Base-by-base conservation (phyloP, 139 green algal species). In the Micractinium sp. region DNA sequence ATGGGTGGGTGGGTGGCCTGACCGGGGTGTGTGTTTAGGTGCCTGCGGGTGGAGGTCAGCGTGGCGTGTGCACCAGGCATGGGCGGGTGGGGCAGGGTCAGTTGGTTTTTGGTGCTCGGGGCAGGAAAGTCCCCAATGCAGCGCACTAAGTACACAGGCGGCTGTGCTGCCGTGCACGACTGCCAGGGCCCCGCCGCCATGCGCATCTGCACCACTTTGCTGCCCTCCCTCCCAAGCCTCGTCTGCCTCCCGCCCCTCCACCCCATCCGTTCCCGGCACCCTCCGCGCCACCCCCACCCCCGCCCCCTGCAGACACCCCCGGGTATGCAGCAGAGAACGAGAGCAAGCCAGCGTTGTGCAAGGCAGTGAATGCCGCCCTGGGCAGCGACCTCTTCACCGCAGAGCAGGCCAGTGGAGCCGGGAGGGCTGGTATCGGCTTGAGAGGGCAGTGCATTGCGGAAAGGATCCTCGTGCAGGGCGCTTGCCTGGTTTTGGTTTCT, bases 281-380 rank as follows among this genome's bases (percentile, higher is more conserved):
- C 20, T 12, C 4, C 63, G 63, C 63, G n/a, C n/a, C n/a, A n/a
- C 63, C 22, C 38, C 1, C 35, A 12, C 76, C 23, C 19, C 19
- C 36, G 4, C 38, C n/a, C 20, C 18, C 3, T 41, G 25, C 63
- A 81, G 92, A 96, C 88, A 98, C 96, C 0, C 96, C 96, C 0
- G 96, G 96, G 18, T 98, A 95, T 69, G 82, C 69, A 0, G 76
- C 90, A 0, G 96, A 98, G 91, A 95, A 95, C 41, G 60, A 90
- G 0, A 93, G 31, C 67, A 98, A 98, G 94, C 94, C 94, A 0
- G 76, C 47, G 23, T 87, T 95, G 47, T 95, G 92, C 47, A 77
- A 86, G 33, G 90, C 91, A 31, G 93, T 96, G 47, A 94, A 93
- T 5, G 86, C 75, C 53, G 83, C 91, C 2, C 33, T 92, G n/a